Evolutionary conservation across 768 basidiomycete genomes (phyloP).

Genomic region (Agaricus subrufescens): DNA sequence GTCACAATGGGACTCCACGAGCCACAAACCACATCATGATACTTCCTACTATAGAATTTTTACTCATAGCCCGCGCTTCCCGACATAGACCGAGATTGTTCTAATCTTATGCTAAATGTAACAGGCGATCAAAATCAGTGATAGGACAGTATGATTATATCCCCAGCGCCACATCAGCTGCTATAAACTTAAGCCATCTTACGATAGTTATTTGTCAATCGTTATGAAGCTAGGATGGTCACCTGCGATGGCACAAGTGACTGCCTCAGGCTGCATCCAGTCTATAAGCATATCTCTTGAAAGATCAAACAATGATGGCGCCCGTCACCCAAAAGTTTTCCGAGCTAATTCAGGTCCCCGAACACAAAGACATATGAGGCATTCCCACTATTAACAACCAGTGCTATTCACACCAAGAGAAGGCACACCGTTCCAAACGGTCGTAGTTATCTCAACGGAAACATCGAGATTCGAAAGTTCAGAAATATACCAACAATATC

Average conservation of each 20-base stretch:
- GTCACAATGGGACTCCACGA: too few relatives aligned
- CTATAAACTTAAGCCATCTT: too few relatives aligned
- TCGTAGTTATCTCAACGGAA: too few relatives aligned
- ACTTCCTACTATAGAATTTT: neutral
- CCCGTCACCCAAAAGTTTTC: neutral
- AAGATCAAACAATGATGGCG: neutral
- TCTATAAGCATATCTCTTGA: conserved; percentile 1
- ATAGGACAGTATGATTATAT: too few relatives aligned
- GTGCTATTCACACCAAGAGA: neutral
- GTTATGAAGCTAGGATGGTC: neutral
- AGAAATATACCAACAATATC: too few relatives aligned
- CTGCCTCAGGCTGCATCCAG: neutral
- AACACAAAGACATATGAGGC: conserved; percentile 7
- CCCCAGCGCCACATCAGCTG: too few relatives aligned
- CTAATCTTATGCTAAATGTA: too few relatives aligned
- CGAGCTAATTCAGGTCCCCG: neutral
- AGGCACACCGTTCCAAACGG: too few relatives aligned
- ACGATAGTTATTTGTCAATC: too few relatives aligned
- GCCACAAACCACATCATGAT: conserved; percentile 1
- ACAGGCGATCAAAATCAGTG: too few relatives aligned
- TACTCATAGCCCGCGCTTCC: neutral
- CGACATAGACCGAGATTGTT: too few relatives aligned
- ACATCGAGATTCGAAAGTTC: too few relatives aligned
- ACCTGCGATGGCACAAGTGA: neutral
- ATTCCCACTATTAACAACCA: neutral